Conservation (phyloP, 129 eudicot species). For the Tagetes erecta region DNA sequence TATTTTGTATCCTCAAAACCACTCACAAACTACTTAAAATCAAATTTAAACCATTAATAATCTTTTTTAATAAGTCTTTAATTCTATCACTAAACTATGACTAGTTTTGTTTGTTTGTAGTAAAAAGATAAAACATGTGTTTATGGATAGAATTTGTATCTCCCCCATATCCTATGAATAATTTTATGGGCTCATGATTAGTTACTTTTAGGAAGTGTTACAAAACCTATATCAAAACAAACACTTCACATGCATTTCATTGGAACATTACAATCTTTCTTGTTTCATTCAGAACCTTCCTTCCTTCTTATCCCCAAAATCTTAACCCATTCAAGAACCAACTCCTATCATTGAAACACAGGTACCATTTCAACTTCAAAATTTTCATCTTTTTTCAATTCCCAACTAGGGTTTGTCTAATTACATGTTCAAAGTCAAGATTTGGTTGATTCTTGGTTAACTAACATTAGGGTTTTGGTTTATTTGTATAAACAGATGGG, state of each 20-base stretch:
- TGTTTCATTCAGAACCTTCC: constrained; percentile 27
- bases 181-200: neutral
- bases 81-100: too few species aligned
- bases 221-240: constrained; percentile 2
- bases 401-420: neutral
- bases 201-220: neutral
- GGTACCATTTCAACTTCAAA: neutral
- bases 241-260: constrained; percentile 59
- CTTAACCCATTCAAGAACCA: constrained; percentile 23
- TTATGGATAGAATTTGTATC: constrained; percentile 9
- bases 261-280: constrained; percentile 6
- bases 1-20: too few species aligned
- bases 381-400: neutral
- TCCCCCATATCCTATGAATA: constrained; percentile 7
- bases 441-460: constrained; percentile 4
- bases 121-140: constrained; percentile 34
- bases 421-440: neutral
- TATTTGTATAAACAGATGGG: constrained; percentile 54
- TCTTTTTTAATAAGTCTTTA: neutral
- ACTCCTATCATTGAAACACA: too few species aligned
- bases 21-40: too few species aligned
- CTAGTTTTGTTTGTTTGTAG: neutral
- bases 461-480: constrained; percentile 46
- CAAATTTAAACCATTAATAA: too few species aligned
- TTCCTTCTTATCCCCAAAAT: constrained; percentile 37